Base-by-base conservation (phyloP, 108 stramenopile genomes). In the Cyclotella choctawhatcheeana region DNA sequence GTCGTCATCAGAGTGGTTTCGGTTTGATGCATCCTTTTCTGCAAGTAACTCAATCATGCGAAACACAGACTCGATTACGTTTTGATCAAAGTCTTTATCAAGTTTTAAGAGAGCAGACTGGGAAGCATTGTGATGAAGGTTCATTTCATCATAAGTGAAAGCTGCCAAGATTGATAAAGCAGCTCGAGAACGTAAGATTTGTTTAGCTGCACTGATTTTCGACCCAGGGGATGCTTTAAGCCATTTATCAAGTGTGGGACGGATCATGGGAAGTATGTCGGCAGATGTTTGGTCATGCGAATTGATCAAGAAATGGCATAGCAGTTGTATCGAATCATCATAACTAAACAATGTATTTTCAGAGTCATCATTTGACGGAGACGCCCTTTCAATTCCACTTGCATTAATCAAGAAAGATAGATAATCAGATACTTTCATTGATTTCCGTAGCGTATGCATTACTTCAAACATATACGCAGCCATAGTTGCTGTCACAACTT, bases 361-460 rank as follows among this genome's bases (percentile, higher is more conserved):
- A 44, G 43, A 44, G 21, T 53, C 30, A 6, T 51, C 31, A 17
- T 52, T 44, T 25, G 56, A 44, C 43, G 55, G 32, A 60, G 40
- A 26, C 40, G 65, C 35, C 43, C 26, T 58, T 54, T 50, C 82
- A 69, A 69, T 84, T 31, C 67, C 81, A 53, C 73, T 66, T 62
- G 79, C 73, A 35, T 73, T 54, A 16, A 89, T 63, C 22, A 93
- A 40, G 64, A 93, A 90, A 30, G 69, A 44, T 5, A 93, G 62
- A 63, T 82, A 93, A 18, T 45, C 37, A 58, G 85, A 74, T 85
- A 93, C 81, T 0, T 73, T 60, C 63, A 93, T 76, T 8, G 81
- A 78, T 69, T 76, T 90, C 47, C 92, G 76, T 59, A 86, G 70
- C 27, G 40, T 43, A 62, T 79, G 60, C 63, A 93, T 62, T 44